phyloP scores from a whole-genome alignment of 2,329 filamentous ascomycete genomes.

The Chrysosporium queenslandicum region DNA sequence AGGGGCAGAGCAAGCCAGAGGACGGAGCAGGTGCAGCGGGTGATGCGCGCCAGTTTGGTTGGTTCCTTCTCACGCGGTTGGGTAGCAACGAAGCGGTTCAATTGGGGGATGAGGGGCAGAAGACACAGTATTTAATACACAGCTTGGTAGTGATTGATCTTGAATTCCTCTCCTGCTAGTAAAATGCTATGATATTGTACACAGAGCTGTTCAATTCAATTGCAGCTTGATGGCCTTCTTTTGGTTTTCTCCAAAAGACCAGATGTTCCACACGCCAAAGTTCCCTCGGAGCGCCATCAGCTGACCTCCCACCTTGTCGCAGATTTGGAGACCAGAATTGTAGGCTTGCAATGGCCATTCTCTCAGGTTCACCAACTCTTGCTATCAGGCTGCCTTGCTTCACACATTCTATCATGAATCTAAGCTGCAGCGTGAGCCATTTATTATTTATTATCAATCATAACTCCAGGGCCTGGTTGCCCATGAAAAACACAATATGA shows the following conservation, averaged over 20 bases:
- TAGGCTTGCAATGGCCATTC: no score
- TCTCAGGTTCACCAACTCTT: no score
- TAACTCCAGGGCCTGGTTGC: not conserved
- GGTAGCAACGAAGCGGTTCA: not conserved
- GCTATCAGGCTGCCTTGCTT: no score
- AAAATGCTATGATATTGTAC: not conserved
- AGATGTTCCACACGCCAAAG: not conserved
- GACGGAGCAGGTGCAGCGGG: slow-evolving; percentile 9
- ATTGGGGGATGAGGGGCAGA: not conserved
- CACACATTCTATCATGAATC: no score
- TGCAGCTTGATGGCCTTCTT: not conserved
- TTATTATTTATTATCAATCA: no score
- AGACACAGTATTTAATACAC: not conserved
- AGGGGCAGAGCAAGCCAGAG: slow-evolving; percentile 20
- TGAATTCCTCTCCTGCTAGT: not conserved
- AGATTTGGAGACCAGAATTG: no score
- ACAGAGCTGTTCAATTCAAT: not conserved
- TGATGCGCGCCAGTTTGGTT: slow-evolving; percentile 13
- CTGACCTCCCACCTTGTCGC: not conserved
- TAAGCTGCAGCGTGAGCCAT: no score
- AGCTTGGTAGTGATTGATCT: not conserved
- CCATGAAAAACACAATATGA: not conserved
- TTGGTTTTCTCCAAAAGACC: not conserved
- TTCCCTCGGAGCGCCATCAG: not conserved
- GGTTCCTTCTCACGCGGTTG: not conserved